A percentile compares a stretch with the other conserved stretches of the same genome.
phyloP scores from a whole-genome alignment of 2,329 filamentous ascomycete species.

The Raffaelea albimanens region DNA sequence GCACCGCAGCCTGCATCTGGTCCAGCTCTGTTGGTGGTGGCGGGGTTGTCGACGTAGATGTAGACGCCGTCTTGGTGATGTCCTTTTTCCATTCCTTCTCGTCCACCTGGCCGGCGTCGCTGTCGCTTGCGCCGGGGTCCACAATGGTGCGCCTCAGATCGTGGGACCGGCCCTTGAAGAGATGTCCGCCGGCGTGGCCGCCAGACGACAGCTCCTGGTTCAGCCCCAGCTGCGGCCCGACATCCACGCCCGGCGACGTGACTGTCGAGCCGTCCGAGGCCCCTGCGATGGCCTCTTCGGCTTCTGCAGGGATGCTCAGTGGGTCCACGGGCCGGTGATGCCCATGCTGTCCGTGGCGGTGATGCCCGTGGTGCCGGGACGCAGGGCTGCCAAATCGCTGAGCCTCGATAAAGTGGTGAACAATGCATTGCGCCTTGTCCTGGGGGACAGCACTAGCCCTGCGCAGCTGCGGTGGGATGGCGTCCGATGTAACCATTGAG shows the following conservation, averaged over 20 bases:
- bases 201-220: neutral
- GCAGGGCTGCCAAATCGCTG: constrained; percentile 29
- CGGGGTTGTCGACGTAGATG: constrained; percentile 41
- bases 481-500: constrained; percentile 48
- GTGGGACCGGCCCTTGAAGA: constrained; percentile 19
- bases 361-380: constrained; percentile 6
- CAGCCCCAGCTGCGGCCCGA: neutral
- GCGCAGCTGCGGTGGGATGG: constrained; percentile 25
- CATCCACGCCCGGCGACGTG: neutral
- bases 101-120: constrained; percentile 42
- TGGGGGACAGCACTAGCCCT: constrained; percentile 13
- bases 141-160: constrained; percentile 18
- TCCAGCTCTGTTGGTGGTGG: constrained; percentile 21
- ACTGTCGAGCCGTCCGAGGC: neutral
- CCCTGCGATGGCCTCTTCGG: neutral
- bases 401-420: constrained; percentile 54
- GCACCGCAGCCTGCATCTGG: constrained; percentile 18
- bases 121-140: constrained; percentile 32
- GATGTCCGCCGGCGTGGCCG: neutral
- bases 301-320: neutral
- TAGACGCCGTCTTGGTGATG: constrained; percentile 28
- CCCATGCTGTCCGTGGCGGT: constrained; percentile 14
- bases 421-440: constrained; percentile 48
- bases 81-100: constrained; percentile 44
- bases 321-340: constrained; percentile 3